Conservation (phyloP, 495 filamentous ascomycete species). For the Annulohypoxylon moriforme region DNA sequence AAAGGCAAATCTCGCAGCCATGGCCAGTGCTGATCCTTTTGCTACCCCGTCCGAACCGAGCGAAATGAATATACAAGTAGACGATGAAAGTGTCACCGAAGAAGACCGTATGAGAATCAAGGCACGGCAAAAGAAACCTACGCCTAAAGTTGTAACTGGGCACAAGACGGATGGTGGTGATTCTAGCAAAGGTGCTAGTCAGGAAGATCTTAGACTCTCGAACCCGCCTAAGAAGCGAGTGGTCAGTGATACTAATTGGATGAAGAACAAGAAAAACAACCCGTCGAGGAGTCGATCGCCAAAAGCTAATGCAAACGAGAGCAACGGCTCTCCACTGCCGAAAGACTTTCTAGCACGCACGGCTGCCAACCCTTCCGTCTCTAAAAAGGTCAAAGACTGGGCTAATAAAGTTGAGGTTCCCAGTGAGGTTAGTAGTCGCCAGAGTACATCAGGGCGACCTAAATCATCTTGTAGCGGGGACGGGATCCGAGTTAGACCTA, state of each 20-base stretch:
- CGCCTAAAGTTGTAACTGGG: slow-evolving; percentile 34
- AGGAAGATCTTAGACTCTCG: slow-evolving; percentile 44
- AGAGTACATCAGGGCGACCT: slow-evolving; percentile 24
- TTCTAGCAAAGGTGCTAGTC: slow-evolving; percentile 37
- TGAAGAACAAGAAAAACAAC: slow-evolving; percentile 63
- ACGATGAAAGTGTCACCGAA: slow-evolving; percentile 61
- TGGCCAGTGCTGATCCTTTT: slow-evolving; percentile 54
- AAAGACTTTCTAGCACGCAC: slow-evolving; percentile 64
- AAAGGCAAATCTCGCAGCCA: slow-evolving; percentile 70
- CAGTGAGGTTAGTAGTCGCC: slow-evolving; percentile 38
- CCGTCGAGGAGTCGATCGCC: slow-evolving; percentile 49
- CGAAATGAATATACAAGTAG: slow-evolving; percentile 56
- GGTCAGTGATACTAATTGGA: slow-evolving; percentile 84
- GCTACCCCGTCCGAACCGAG: slow-evolving; percentile 57
- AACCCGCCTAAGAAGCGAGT: slow-evolving; percentile 76
- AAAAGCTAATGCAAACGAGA: slow-evolving; percentile 53
- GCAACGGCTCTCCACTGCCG: slow-evolving; percentile 54
- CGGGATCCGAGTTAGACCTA: slow-evolving; percentile 43
- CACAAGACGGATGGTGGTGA: slow-evolving; percentile 25
- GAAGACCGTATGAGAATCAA: slow-evolving; percentile 62
- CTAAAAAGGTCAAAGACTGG: slow-evolving; percentile 66
- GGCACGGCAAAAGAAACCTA: slow-evolving; percentile 54
- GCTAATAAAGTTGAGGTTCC: slow-evolving; percentile 57
- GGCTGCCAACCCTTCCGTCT: slow-evolving; percentile 60
- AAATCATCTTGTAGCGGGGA: slow-evolving; percentile 42